These are phyloP conservation scores for Leccinum subgranulosum DNA, from an alignment of 768 basidiomycete genomes.

Conservation along the genomic window DNA sequence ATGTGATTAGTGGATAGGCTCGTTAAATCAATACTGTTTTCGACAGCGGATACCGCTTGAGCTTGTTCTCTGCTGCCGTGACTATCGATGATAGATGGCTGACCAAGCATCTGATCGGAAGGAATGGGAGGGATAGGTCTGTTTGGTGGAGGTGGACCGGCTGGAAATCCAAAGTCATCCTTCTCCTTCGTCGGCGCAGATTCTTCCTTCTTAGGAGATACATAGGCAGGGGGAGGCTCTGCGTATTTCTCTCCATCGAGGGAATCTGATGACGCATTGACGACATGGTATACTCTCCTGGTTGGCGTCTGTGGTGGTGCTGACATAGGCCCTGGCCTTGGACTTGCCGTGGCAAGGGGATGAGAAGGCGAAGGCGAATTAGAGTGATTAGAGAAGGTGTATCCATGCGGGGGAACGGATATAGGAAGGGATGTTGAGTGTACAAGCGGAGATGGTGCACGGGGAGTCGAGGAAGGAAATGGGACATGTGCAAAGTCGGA, in stretches of 20 bases:
- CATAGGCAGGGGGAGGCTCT: conserved; percentile 50
- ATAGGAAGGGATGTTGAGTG: conserved; percentile 23
- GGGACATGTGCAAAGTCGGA: conserved; percentile 19
- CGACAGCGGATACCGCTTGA: not conserved
- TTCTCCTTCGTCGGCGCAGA: conserved; percentile 19
- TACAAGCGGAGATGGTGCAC: conserved; percentile 23
- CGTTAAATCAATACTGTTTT: not conserved
- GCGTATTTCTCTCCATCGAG: conserved; percentile 15
- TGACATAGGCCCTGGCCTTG: conserved; percentile 1
- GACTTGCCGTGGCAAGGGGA: not conserved
- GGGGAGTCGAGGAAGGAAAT: conserved; percentile 4
- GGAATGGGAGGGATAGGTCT: conserved; percentile 21
- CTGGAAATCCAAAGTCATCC: not conserved
- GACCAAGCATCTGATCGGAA: not conserved
- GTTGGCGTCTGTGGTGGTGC: conserved; percentile 34
- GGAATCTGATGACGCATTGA: conserved; percentile 35
- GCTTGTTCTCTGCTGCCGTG: not conserved
- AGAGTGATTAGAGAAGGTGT: conserved; percentile 7
- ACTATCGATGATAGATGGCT: conserved; percentile 6
- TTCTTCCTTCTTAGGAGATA: conserved; percentile 17
- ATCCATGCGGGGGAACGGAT: conserved; percentile 8
- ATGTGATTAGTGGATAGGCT: conserved; percentile 7
- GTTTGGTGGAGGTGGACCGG: conserved; percentile 9
- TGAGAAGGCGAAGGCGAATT: conserved; percentile 12
- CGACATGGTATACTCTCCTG: conserved; percentile 40